A percentile compares a stretch with the other conserved stretches of the same genome.
Conservation (phyloP, 257 asterid species). For the Solanum infundibuliforme region DNA sequence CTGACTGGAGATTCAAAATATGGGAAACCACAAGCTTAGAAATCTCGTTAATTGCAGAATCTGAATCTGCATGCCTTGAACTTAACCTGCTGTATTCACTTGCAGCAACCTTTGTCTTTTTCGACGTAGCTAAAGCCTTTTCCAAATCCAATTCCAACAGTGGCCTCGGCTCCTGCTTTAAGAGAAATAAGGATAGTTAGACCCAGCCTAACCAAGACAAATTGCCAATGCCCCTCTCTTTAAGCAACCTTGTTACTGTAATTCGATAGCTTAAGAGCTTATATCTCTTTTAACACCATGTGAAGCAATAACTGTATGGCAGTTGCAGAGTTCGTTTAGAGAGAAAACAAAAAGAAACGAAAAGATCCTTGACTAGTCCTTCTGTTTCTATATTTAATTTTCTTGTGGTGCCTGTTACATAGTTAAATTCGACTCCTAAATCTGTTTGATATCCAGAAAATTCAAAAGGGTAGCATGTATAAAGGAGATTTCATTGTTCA, state of each 20-base stretch:
- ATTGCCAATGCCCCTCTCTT: background rate
- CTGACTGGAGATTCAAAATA: slow-evolving; percentile 40
- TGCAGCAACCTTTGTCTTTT: slow-evolving; percentile 63
- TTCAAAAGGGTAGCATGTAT: background rate
- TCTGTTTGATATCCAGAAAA: background rate
- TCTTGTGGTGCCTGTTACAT: background rate
- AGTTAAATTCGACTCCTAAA: background rate
- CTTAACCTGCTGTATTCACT: slow-evolving; percentile 42
- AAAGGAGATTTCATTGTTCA: background rate
- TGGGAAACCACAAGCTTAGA: slow-evolving; percentile 48
- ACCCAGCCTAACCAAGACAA: background rate
- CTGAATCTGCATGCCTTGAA: slow-evolving; percentile 25
- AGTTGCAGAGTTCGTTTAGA: background rate
- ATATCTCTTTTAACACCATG: background rate
- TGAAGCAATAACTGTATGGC: background rate
- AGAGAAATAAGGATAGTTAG: background rate
- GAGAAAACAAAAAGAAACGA: background rate
- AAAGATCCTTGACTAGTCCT: background rate
- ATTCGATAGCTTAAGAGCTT: background rate
- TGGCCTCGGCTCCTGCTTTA: slow-evolving; percentile 56
- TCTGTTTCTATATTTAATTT: background rate
- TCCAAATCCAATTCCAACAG: slow-evolving; percentile 58
- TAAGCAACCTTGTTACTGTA: background rate
- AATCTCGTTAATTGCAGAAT: slow-evolving; percentile 38
- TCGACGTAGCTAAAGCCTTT: slow-evolving; percentile 42